Evolutionary conservation across 1,284 basidiomycete species (phyloP).

Genomic region (Puccinia triticina): DNA sequence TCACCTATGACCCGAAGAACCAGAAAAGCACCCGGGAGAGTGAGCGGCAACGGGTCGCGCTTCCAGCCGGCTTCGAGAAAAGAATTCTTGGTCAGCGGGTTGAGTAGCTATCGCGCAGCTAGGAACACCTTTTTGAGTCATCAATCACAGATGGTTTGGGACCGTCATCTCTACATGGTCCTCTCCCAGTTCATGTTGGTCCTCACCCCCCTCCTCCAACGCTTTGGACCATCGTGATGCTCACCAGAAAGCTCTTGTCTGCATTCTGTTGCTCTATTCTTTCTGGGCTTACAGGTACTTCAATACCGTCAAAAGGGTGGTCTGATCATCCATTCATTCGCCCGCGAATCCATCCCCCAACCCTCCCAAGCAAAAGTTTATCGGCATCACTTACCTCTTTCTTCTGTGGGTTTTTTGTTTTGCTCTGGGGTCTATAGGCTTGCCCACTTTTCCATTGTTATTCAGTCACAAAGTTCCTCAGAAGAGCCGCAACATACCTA

Average conservation of each 20-base stretch:
- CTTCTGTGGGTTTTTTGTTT: not conserved
- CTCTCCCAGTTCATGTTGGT: constrained; percentile 91
- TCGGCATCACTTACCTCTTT: not conserved
- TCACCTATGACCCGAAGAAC: constrained; percentile 52
- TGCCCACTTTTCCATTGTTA: not conserved
- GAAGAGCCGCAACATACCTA: not conserved
- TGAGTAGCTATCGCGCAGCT: constrained; percentile 65
- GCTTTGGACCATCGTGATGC: not conserved
- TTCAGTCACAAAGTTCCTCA: not conserved
- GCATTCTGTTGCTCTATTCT: not conserved
- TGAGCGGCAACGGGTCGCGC: not conserved
- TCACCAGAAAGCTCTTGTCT: too few species aligned
- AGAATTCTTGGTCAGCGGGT: constrained; percentile 33
- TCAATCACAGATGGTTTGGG: constrained; percentile 80
- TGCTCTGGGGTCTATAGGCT: not conserved
- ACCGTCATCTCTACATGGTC: constrained; percentile 79
- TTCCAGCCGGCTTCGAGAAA: not conserved
- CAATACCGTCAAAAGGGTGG: constrained; percentile 32
- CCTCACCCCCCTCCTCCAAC: not conserved
- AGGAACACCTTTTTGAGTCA: constrained; percentile 76
- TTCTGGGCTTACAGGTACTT: constrained; percentile 13
- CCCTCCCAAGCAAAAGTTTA: not conserved
- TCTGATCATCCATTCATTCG: not conserved
- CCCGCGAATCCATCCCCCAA: not conserved
- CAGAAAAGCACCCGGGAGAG: constrained; percentile 10